Base-by-base conservation (phyloP, 2,329 filamentous ascomycete genomes). In the Beauveria asiatica region DNA sequence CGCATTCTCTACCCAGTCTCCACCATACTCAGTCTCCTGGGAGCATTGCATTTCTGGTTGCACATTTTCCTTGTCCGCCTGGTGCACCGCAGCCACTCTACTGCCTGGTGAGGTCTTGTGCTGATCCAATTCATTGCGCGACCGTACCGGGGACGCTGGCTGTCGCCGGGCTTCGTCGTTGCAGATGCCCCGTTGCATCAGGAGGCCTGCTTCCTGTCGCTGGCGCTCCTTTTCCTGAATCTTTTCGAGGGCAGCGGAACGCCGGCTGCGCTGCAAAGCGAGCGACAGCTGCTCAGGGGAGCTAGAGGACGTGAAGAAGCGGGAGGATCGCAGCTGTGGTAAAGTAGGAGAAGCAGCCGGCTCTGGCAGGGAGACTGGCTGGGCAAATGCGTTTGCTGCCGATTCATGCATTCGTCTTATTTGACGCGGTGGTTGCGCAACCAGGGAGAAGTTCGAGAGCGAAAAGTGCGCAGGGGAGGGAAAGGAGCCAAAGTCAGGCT, bases 21-120 rank as follows among this genome's bases (percentile, higher is more conserved):
- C 73, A 6, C 73, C 73, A 19, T 74, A 75, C 25, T 74, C 72
- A 1, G 73, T 68, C 65, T 75, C 73, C 59, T 75, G 73, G 10
- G 73, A 75, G 33, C 45, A 11, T 66, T 68, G 41, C 61, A 48
- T 1, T 1, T 53, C 57, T 3, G 50, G 54, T n/a, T 27, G 49
- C 30, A 42, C 33, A 27, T 55, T 57, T 42, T 61, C 55, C 55
- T 61, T 61, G 19, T 61, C 45, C 9, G 27, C 27, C n/a, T n/a
- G n/a, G 10, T 50, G 48, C 4, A 2, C 27, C 48, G 30, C 30
- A 5, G 48, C 10, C 9, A n/a, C 30, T 50, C 19, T 33, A 6
- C 48, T 19, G 3, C n/a, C 19, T 51, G 45, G n/a, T 25, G 19
- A 3, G 5, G 19, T 17, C 8, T 16, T 19, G 44, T 19, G 19